Base-by-base conservation (phyloP, 805 yeast species). In the Zygoascus ofunaensis region DNA sequence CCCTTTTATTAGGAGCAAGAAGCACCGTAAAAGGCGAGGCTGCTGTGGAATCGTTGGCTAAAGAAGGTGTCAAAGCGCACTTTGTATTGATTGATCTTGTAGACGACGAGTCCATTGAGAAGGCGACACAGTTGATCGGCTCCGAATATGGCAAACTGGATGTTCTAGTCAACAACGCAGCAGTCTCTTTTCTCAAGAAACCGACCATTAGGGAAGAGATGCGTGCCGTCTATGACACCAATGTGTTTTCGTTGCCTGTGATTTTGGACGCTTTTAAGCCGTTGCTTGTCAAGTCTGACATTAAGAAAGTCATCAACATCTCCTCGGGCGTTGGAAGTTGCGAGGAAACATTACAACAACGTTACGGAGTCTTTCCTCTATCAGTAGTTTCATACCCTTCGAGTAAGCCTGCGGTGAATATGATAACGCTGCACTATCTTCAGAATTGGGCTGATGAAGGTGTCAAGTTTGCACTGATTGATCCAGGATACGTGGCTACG, bases 401-500 rank as follows among this genome's bases (percentile, higher is more conserved):
- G 3, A n/a, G 33, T 12, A 37, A 37, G 17, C 15, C 24, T 37
- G 41, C 41, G 14, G 8, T 37, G 32, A 37, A 37, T 23, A 3
- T 37, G 33, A 15, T 26, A 5, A n/a, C 33, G 14, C 21, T 37
- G 8, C 10, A 10, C 5, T 23, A 24, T 23, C 10, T 14, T 3
- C 41, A 24, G 32, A 17, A 7, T 2, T 37, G 41, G 41, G 20
- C 18, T 4, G 39, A 18, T 18, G 36, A 34, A 8, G n/a, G 20
- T 20, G 17, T 37, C 14, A 17, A 26, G 12, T 23, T 37, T 18
- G 17, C 23, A 7, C 15, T 21, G 5, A n/a, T 37, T 2, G 19
- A 26, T n/a, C 41, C 41, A 21, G 41, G 41, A 14, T 37, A 37
- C 14, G 22, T 30, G 22, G 32, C 33, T 23, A 37, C 41, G 14